phyloP scores from a whole-genome alignment of 1,284 basidiomycete genomes.

The Ustilago lituana region DNA sequence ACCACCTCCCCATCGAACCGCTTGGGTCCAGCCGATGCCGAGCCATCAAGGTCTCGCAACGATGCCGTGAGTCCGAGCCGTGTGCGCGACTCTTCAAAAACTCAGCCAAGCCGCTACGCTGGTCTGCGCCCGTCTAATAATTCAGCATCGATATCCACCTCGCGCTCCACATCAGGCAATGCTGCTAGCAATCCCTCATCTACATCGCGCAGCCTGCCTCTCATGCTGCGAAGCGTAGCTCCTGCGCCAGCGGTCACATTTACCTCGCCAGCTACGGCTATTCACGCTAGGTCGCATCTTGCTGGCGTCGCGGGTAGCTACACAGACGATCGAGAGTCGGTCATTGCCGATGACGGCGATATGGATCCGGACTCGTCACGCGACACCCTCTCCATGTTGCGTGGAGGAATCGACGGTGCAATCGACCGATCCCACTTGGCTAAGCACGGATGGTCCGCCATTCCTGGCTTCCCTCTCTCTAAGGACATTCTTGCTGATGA shows the following conservation, averaged over 20 bases:
- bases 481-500: conserved; percentile 63
- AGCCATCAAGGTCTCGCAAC: conserved; percentile 5
- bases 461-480: conserved; percentile 60
- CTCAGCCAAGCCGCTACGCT: conserved; percentile 3
- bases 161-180: conserved; percentile 13
- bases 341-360: conserved; percentile 42
- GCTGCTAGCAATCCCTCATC: conserved; percentile 1
- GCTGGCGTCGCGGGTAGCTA: conserved; percentile 29
- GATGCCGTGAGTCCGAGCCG: conserved; percentile 7
- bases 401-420: conserved; percentile 23
- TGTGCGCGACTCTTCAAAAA: not conserved
- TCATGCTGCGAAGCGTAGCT: conserved; percentile 35
- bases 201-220: conserved; percentile 24
- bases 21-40: conserved; percentile 10
- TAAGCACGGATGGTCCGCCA: conserved; percentile 51
- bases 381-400: conserved; percentile 33
- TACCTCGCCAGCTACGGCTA: conserved; percentile 47
- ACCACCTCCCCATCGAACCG: conserved; percentile 18
- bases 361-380: conserved; percentile 37
- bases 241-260: conserved; percentile 54
- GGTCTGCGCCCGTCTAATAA: conserved; percentile 19
- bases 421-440: conserved; percentile 44
- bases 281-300: conserved; percentile 29
- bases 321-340: conserved; percentile 46
- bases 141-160: conserved; percentile 21